A percentile compares a stretch with the other conserved stretches of the same genome.
Conservation (phyloP, 805 yeast species). For the Yarrowia divulgata region DNA sequence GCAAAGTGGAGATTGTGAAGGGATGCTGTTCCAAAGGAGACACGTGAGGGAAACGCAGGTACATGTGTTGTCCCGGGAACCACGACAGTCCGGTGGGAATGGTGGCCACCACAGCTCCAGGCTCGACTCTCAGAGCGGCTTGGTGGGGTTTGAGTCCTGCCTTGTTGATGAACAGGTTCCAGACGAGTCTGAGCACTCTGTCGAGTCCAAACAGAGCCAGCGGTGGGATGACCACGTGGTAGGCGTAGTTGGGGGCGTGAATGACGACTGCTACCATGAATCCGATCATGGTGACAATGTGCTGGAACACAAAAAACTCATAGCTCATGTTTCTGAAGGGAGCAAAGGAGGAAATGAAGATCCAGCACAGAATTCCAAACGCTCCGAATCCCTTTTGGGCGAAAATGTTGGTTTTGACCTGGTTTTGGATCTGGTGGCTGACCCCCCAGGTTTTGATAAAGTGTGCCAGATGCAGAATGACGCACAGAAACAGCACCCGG, state of each 20-base stretch:
- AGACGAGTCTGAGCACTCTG: slow-evolving; percentile 42
- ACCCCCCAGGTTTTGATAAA: slow-evolving; percentile 43
- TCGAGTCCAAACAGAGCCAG: slow-evolving; percentile 45
- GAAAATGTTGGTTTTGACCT: slow-evolving; percentile 42
- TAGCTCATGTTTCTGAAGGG: slow-evolving; percentile 43
- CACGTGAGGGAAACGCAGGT: slow-evolving; percentile 54
- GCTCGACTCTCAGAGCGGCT: slow-evolving; percentile 39
- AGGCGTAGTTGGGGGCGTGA: slow-evolving; percentile 45
- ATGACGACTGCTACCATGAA: slow-evolving; percentile 43
- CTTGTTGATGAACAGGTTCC: slow-evolving; percentile 40
- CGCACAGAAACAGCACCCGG: slow-evolving; percentile 44
- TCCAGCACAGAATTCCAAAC: slow-evolving; percentile 44
- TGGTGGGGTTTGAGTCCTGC: slow-evolving; percentile 40
- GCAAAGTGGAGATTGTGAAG: slow-evolving; percentile 56
- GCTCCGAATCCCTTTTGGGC: slow-evolving; percentile 45
- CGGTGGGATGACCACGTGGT: slow-evolving; percentile 44
- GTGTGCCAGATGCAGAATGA: slow-evolving; percentile 46
- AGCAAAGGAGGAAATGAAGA: slow-evolving; percentile 41
- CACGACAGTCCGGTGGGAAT: slow-evolving; percentile 46
- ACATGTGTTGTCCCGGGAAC: slow-evolving; percentile 59
- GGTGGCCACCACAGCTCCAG: slow-evolving; percentile 36
- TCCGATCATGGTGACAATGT: slow-evolving; percentile 44
- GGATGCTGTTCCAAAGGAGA: slow-evolving; percentile 56
- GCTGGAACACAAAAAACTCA: slow-evolving; percentile 46
- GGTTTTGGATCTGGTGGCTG: slow-evolving; percentile 40